Conservation (phyloP, 1,284 basidiomycete genomes). For the Rhodofomes roseus region DNA sequence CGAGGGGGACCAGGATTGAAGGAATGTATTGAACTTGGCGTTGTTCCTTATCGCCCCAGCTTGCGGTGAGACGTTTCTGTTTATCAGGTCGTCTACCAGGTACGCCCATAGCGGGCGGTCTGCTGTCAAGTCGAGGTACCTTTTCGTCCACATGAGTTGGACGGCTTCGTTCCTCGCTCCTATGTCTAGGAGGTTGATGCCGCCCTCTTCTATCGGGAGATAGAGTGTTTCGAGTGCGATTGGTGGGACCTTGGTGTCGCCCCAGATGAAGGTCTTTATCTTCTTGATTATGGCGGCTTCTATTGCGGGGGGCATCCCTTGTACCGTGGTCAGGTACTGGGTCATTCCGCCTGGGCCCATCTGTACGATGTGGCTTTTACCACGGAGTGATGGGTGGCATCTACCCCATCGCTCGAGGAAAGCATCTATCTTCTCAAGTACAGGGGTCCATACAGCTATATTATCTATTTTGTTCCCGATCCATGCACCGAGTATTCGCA, state of each 20-base stretch:
- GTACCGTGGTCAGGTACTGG: constrained; percentile 6
- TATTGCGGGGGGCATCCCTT: constrained; percentile 20
- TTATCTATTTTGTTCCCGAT: background rate
- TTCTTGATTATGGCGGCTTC: background rate
- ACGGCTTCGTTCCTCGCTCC: background rate
- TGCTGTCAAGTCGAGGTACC: background rate
- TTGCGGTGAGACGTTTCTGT: too few species aligned
- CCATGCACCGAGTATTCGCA: constrained; percentile 24
- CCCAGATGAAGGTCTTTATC: background rate
- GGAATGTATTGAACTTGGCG: background rate
- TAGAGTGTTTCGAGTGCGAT: background rate
- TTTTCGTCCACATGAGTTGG: background rate
- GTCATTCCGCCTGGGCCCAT: constrained; percentile 18
- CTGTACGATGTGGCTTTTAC: constrained; percentile 18
- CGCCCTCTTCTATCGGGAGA: background rate
- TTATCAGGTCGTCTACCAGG: background rate
- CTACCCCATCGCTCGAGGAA: constrained; percentile 17
- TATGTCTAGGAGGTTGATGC: background rate
- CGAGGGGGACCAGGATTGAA: background rate
- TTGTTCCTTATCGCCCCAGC: background rate
- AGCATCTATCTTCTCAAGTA: constrained; percentile 13
- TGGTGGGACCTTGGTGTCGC: background rate
- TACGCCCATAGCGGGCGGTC: background rate
- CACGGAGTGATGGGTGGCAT: constrained; percentile 13
- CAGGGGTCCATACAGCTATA: constrained; percentile 15